Conservation (phyloP, 2,329 filamentous ascomycete species). For the Fusarium compactum region DNA sequence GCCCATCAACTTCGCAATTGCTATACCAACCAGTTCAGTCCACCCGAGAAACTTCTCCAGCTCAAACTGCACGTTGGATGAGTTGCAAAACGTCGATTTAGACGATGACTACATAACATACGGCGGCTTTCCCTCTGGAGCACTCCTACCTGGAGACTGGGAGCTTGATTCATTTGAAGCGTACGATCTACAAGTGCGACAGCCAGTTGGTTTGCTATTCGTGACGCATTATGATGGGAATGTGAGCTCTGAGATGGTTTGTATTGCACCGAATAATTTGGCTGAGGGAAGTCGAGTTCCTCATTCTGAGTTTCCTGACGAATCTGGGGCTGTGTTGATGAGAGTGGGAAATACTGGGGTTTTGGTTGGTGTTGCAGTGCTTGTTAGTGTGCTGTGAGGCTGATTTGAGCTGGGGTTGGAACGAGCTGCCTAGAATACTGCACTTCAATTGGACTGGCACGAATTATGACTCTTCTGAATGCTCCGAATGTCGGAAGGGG, state of each 20-base stretch:
- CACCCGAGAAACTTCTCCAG: background rate
- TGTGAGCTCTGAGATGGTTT: background rate
- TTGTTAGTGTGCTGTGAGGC: background rate
- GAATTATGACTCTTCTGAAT: background rate
- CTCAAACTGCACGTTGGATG: background rate
- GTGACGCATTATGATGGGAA: too few relatives aligned
- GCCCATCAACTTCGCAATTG: too few relatives aligned
- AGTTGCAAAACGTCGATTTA: background rate
- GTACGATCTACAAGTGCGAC: slow-evolving; percentile 1
- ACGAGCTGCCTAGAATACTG: background rate
- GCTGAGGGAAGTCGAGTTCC: background rate
- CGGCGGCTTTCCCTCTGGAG: background rate
- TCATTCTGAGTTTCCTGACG: background rate
- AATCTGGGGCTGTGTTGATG: background rate
- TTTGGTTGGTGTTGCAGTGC: background rate
- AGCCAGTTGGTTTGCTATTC: background rate
- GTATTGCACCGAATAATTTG: background rate
- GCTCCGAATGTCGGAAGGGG: background rate
- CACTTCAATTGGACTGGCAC: background rate
- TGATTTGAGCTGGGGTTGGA: background rate
- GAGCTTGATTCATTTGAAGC: background rate
- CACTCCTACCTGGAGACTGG: background rate
- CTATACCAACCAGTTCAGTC: too few relatives aligned
- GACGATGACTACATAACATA: background rate
- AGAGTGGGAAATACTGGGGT: background rate